Evolutionary conservation across 2,329 filamentous ascomycete genomes (phyloP).

Genomic region (Talaromyces sp.): DNA sequence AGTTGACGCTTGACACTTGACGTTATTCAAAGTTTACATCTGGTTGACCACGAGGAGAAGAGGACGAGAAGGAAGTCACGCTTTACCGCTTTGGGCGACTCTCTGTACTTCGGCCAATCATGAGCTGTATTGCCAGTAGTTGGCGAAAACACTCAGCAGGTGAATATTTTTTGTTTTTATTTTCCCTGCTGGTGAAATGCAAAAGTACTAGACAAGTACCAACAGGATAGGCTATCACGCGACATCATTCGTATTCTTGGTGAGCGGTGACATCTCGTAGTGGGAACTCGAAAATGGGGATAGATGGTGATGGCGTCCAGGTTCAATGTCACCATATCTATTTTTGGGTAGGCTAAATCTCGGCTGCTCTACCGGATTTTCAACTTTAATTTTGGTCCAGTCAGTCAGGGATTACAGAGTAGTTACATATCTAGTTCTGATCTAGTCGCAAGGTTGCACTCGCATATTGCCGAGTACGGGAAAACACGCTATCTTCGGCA

Average conservation of each 20-base stretch:
- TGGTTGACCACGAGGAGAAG: not conserved
- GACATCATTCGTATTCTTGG: not conserved
- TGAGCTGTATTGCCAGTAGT: not conserved
- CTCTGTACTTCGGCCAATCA: not conserved
- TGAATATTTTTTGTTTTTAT: not conserved
- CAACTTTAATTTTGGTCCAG: not conserved
- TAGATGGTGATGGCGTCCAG: too few species aligned
- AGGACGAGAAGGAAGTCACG: not conserved
- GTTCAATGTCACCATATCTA: not conserved
- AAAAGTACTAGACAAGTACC: not conserved
- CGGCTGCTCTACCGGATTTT: not conserved
- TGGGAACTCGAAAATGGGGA: not conserved
- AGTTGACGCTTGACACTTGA: not conserved
- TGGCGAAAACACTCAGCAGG: not conserved
- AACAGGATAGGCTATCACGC: not conserved
- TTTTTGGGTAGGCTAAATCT: not conserved
- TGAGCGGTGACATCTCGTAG: not conserved
- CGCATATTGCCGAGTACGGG: too few species aligned
- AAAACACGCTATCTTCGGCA: not conserved
- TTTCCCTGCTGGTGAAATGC: not conserved
- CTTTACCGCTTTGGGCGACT: not conserved
- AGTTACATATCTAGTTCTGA: not conserved
- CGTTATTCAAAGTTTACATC: not conserved
- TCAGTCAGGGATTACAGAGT: not conserved
- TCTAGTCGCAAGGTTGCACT: not conserved